These are phyloP conservation scores for Hypoxylon sp. DNA, from an alignment of 2,329 filamentous ascomycete species.

Conservation along the genomic window DNA sequence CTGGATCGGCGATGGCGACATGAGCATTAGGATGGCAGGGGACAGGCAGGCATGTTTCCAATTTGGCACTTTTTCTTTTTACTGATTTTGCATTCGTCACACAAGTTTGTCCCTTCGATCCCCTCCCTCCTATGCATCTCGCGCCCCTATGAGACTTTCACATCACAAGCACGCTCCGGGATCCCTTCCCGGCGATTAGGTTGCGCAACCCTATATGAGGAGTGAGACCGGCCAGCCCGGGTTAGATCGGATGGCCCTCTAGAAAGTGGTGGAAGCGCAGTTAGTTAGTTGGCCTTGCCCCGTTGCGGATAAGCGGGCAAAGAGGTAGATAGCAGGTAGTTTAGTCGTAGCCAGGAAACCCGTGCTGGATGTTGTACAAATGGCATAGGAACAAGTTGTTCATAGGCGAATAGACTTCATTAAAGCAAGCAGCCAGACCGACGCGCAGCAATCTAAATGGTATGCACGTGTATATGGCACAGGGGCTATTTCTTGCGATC, in stretches of 20 bases:
- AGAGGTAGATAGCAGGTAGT: conserved; percentile 9
- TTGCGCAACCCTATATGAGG: background rate
- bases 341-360: background rate
- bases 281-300: background rate
- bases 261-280: background rate
- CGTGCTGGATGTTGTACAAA: conserved; percentile 18
- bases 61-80: conserved; percentile 3
- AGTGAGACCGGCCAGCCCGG: background rate
- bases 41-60: conserved; percentile 9
- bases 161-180: background rate
- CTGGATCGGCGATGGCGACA: conserved; percentile 18
- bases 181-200: background rate
- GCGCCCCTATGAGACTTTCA: background rate
- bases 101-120: conserved; percentile 11
- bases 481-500: background rate
- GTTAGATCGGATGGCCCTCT: background rate
- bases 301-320: background rate
- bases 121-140: conserved; percentile 8
- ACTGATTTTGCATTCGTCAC: conserved; percentile 2
- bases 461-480: background rate
- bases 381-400: conserved; percentile 14
- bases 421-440: background rate
- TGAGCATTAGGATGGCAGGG: conserved; percentile 4
- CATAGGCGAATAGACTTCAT: conserved; percentile 27
- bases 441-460: background rate